phyloP scores from a whole-genome alignment of 2,329 filamentous ascomycete species.

The Chrysoporthe puriensis region DNA sequence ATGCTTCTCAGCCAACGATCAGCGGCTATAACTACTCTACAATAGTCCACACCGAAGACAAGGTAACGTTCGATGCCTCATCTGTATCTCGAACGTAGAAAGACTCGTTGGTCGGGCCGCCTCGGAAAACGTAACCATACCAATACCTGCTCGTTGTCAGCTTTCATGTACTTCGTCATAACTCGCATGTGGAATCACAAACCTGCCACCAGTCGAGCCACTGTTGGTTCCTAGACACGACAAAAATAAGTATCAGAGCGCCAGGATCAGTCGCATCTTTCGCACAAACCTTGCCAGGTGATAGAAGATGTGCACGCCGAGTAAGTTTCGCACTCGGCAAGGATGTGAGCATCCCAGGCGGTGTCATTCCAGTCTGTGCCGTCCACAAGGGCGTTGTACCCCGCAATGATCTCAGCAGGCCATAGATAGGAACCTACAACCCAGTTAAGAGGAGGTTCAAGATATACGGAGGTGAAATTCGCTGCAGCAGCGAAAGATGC shows the following conservation, averaged over 20 bases:
- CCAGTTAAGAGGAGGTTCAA: slow-evolving; percentile 26
- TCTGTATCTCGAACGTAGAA: slow-evolving; percentile 23
- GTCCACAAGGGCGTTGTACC: slow-evolving; percentile 17
- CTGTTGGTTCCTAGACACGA: slow-evolving; percentile 16
- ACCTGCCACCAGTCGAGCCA: slow-evolving; percentile 22
- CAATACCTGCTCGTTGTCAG: slow-evolving; percentile 19
- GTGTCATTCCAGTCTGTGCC: slow-evolving; percentile 18
- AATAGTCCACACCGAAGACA: slow-evolving; percentile 22
- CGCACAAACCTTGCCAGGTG: slow-evolving; percentile 21
- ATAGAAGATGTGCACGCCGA: slow-evolving; percentile 25
- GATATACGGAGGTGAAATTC: slow-evolving; percentile 22
- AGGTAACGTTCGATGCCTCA: slow-evolving; percentile 7
- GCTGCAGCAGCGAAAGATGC: slow-evolving; percentile 17
- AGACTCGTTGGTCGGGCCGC: slow-evolving; percentile 18
- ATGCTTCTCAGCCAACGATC: neutral
- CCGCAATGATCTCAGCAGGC: slow-evolving; percentile 25
- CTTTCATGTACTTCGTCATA: neutral
- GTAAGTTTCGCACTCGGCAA: slow-evolving; percentile 20
- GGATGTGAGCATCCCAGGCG: slow-evolving; percentile 19
- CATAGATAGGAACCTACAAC: slow-evolving; percentile 21
- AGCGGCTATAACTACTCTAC: slow-evolving; percentile 3
- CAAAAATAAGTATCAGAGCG: neutral
- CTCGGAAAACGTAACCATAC: slow-evolving; percentile 28
- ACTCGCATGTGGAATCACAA: neutral
- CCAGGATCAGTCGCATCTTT: neutral